Evolutionary conservation across 345 rosid genomes (phyloP), one percentile per base, ranked within the genome.

Genomic region (Boechera divaricarpa): DNA sequence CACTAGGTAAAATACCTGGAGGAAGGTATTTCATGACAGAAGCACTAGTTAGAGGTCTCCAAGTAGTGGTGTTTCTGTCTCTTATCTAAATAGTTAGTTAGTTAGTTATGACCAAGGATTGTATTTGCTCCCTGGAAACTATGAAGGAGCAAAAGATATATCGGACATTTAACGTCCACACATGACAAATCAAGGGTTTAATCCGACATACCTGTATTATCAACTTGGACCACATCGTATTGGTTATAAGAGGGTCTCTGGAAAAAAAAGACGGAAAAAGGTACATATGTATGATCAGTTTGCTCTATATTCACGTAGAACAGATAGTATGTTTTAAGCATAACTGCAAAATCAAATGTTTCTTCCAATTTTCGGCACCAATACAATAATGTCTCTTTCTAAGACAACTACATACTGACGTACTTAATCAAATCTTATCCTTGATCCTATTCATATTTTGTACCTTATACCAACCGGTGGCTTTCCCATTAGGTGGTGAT

Each of bases 401-500:
- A 13, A 57, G 10, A 6, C 21, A 57, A 57, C 24, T 21, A 21
- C 0, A 10, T 38, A 38, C 11, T 31, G 44, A 47, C 57, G 31
- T 32, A 48, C 16, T 16, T 16, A 16, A 16, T 16, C 16, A 16
- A 16, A 16, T 16, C 16, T 16, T 16, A 16, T 16, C 16, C 16
- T 16, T 13, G 5, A 28, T 26, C 70, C 42, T 28, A 32, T 35
- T 36, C 5, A 67, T 18, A 15, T 29, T 73, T 18, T 16, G 29
- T 47, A 93, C 98, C 94, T 91, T 82, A 87, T 84, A 75, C 97
- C 96, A 65, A 91, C 97, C 5, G 98, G 97, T 45, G 83, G 15
- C 67, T 92, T 86, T 21, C 76, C 82, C 98, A 93, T 91, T 53
- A 93, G 91, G 35, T 76, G 84, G 78, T 86, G 90, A 9, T 87